phyloP scores from a whole-genome alignment of 345 rosid genomes.

The Ceriops tagal region DNA sequence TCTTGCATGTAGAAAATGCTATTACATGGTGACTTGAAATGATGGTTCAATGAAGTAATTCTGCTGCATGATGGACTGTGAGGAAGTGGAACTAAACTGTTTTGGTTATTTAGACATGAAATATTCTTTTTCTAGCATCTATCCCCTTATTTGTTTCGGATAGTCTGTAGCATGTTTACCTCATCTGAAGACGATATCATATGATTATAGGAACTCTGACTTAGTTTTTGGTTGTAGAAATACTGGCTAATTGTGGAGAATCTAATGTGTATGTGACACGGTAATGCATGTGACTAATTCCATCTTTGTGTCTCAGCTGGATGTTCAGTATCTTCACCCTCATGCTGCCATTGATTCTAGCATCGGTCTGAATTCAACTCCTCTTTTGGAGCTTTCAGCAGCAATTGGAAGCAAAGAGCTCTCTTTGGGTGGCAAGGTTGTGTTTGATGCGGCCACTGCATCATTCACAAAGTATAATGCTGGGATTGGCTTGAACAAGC shows the following conservation, averaged over 20 bases:
- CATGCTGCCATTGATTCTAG: constrained; percentile 66
- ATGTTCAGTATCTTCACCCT: constrained; percentile 70
- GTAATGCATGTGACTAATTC: constrained; percentile 10
- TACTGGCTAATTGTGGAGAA: constrained; percentile 9
- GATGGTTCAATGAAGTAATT: too few relatives aligned
- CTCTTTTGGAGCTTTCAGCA: constrained; percentile 68
- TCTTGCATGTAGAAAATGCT: too few relatives aligned
- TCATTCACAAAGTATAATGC: constrained; percentile 63
- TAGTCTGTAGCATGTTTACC: too few relatives aligned
- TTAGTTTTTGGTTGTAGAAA: too few relatives aligned
- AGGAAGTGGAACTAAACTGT: too few relatives aligned
- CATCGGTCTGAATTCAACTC: constrained; percentile 77
- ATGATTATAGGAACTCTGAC: too few relatives aligned
- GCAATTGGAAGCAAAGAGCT: constrained; percentile 63
- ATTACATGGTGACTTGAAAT: too few relatives aligned
- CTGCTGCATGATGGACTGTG: too few relatives aligned
- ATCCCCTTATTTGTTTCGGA: neutral
- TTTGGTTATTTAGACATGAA: neutral
- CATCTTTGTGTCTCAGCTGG: constrained; percentile 46
- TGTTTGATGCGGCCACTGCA: constrained; percentile 74
- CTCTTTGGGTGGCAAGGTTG: constrained; percentile 67
- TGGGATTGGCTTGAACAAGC: constrained; percentile 59
- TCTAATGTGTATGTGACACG: neutral
- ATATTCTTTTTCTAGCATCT: neutral
- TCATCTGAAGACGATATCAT: too few relatives aligned